Conservation (phyloP, 1,284 basidiomycete genomes). For the Somion occarium region DNA sequence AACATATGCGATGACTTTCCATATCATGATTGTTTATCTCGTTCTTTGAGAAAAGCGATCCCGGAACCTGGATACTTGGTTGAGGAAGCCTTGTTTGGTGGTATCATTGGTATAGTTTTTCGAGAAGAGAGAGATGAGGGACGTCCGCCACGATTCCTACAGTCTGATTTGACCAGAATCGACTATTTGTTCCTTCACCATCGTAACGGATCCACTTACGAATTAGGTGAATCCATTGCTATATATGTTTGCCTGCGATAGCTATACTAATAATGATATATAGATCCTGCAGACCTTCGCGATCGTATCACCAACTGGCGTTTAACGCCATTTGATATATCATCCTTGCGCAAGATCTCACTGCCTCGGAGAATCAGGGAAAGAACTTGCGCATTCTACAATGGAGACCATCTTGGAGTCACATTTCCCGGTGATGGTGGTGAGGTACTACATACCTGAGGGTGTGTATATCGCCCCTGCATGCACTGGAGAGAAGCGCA, state of each 20-base stretch:
- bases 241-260: too few relatives aligned
- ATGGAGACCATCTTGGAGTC: not conserved
- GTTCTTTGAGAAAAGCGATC: too few relatives aligned
- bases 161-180: not conserved
- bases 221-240: not conserved
- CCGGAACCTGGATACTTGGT: not conserved
- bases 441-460: too few relatives aligned
- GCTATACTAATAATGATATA: too few relatives aligned
- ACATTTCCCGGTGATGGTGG: not conserved
- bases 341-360: not conserved
- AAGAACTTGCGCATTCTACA: not conserved
- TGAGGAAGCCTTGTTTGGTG: not conserved
- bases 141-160: not conserved
- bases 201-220: not conserved
- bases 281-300: not conserved
- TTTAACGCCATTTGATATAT: not conserved
- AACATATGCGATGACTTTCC: too few relatives aligned
- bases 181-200: not conserved
- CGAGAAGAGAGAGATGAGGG: not conserved
- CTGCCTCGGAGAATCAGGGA: not conserved
- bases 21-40: too few relatives aligned
- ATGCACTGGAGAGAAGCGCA: too few relatives aligned
- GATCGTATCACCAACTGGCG: not conserved
- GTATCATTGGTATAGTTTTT: not conserved
- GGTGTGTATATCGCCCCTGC: too few relatives aligned